phyloP scores from a whole-genome alignment of 805 yeast genomes.

The Saccharomycopsis sp. region DNA sequence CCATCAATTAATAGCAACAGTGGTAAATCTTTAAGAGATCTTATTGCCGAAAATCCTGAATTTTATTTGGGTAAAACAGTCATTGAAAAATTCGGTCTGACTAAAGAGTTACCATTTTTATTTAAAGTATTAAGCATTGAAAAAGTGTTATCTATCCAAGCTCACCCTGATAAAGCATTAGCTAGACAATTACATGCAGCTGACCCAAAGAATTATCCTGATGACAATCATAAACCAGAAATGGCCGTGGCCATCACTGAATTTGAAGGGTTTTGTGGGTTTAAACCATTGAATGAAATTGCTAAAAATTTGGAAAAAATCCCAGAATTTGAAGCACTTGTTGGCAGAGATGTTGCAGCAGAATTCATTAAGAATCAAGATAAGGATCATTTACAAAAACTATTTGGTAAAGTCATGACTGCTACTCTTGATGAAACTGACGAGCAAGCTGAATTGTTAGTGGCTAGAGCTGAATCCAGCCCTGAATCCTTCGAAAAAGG shows the following conservation, averaged over 20 bases:
- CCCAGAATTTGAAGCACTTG: slow-evolving; percentile 69
- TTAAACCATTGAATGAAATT: slow-evolving; percentile 81
- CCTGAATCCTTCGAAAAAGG: slow-evolving; percentile 48
- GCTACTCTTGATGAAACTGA: slow-evolving; percentile 55
- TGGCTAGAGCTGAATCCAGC: slow-evolving; percentile 49
- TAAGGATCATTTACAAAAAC: slow-evolving; percentile 59
- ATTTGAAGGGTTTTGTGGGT: slow-evolving; percentile 97
- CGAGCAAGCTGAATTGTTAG: slow-evolving; percentile 55
- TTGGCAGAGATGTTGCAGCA: slow-evolving; percentile 43
- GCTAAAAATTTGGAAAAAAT: slow-evolving; percentile 59
- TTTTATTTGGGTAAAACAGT: slow-evolving; percentile 52
- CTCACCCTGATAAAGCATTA: slow-evolving; percentile 90
- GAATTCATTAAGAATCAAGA: slow-evolving; percentile 54
- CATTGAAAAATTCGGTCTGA: slow-evolving; percentile 57
- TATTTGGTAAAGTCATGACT: slow-evolving; percentile 82
- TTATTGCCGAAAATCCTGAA: slow-evolving; percentile 54
- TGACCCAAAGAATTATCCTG: slow-evolving; percentile 95
- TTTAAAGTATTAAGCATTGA: slow-evolving; percentile 91
- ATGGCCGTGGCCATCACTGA: slow-evolving; percentile 97
- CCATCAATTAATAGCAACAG: slow-evolving; percentile 59
- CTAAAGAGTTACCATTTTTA: slow-evolving; percentile 76
- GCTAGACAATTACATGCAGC: slow-evolving; percentile 67
- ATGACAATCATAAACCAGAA: slow-evolving; percentile 98
- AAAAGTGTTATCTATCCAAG: slow-evolving; percentile 92
- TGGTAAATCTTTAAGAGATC: slow-evolving; percentile 57